A percentile compares a stretch with the other conserved stretches of the same genome.
Evolutionary conservation across 2,329 filamentous ascomycete genomes (phyloP).

Genomic region (Berkeleyomyces basicola): DNA sequence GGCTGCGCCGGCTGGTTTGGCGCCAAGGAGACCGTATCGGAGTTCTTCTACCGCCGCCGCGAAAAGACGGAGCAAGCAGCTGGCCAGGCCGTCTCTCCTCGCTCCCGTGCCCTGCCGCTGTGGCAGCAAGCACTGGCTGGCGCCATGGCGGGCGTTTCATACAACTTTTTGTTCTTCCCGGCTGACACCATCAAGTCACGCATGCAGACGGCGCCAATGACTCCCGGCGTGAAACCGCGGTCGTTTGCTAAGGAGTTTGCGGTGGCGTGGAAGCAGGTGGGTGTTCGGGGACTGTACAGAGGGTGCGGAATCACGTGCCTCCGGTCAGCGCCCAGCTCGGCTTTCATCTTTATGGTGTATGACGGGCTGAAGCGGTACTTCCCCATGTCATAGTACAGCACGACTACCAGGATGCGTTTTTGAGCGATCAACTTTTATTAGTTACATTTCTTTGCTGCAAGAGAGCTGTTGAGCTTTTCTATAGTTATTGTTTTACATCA

Average conservation of each 20-base stretch:
- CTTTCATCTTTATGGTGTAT: constrained; percentile 93
- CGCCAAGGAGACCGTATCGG: constrained; percentile 64
- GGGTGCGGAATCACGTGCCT: constrained; percentile 88
- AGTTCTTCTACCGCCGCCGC: constrained; percentile 48
- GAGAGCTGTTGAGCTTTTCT: too few species aligned
- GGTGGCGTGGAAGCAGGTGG: constrained; percentile 66
- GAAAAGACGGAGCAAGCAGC: constrained; percentile 26
- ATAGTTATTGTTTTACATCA: too few species aligned
- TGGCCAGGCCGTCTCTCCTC: constrained; percentile 38
- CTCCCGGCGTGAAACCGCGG: constrained; percentile 34
- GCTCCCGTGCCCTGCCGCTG: constrained; percentile 46
- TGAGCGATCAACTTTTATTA: not conserved
- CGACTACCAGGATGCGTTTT: not conserved
- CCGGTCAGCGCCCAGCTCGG: constrained; percentile 83
- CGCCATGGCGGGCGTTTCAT: constrained; percentile 75
- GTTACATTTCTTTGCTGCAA: not conserved
- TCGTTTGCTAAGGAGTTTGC: constrained; percentile 58
- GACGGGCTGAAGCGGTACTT: constrained; percentile 65
- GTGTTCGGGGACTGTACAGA: constrained; percentile 71
- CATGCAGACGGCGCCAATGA: constrained; percentile 77
- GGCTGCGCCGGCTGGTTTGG: constrained; percentile 94
- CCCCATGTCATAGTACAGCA: constrained; percentile 25
- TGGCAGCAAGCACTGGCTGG: constrained; percentile 81
- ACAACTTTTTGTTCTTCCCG: constrained; percentile 95
- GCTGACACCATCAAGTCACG: constrained; percentile 95